Evolutionary conservation across 2,329 filamentous ascomycete genomes (phyloP).

Genomic region (Clonostachys solani): DNA sequence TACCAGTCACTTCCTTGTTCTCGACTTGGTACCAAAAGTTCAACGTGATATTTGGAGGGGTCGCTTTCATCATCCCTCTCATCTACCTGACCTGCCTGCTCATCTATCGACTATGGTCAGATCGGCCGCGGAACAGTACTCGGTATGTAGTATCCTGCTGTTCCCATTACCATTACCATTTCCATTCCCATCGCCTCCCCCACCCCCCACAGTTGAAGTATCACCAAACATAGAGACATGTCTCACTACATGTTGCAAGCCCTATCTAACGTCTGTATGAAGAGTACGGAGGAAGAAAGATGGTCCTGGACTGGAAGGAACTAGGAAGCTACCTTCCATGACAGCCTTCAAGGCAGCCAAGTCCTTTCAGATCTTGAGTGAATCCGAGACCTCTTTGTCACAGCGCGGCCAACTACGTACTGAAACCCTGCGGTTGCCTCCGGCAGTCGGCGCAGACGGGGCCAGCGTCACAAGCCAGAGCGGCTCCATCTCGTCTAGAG

Average conservation of each 20-base stretch:
- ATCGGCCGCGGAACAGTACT: too few species aligned
- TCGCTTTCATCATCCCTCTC: conserved; percentile 12
- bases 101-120: too few species aligned
- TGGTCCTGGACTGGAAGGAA: neutral
- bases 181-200: too few species aligned
- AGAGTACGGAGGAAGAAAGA: too few species aligned
- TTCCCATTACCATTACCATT: too few species aligned
- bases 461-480: neutral
- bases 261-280: too few species aligned
- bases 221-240: too few species aligned
- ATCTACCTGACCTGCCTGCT: neutral
- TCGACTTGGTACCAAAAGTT: conserved; percentile 16
- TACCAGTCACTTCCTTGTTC: conserved; percentile 10
- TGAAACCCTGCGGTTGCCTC: conserved; percentile 9
- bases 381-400: neutral
- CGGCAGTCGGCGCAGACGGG: conserved; percentile 1
- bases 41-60: conserved; percentile 15
- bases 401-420: neutral
- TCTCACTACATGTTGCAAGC: too few species aligned
- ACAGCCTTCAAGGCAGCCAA: conserved; percentile 2
- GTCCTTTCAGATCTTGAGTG: conserved; percentile 1
- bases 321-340: neutral
- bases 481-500: neutral
- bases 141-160: too few species aligned
- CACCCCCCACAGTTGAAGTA: too few species aligned